phyloP scores from a whole-genome alignment of 2,329 filamentous ascomycete species.

The Elsinoe fawcettii region DNA sequence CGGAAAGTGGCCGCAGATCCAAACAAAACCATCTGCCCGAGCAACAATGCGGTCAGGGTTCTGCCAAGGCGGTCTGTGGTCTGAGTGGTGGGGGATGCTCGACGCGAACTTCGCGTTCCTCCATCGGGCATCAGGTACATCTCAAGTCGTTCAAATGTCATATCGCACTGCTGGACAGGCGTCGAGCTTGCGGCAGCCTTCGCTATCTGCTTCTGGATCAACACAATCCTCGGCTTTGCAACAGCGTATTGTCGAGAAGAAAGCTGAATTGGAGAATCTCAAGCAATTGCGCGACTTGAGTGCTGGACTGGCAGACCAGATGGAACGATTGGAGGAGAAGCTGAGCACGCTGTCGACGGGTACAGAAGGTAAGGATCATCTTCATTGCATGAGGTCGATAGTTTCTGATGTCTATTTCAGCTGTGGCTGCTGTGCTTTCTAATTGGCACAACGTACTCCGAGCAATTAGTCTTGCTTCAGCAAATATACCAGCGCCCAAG shows the following conservation, averaged over 20 bases:
- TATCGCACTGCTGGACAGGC: slow-evolving; percentile 42
- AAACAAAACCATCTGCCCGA: slow-evolving; percentile 13
- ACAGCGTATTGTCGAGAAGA: slow-evolving; percentile 77
- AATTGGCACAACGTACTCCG: slow-evolving; percentile 85
- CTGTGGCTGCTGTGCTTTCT: slow-evolving; percentile 72
- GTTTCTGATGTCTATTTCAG: slow-evolving; percentile 36
- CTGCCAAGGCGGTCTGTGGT: slow-evolving; percentile 2
- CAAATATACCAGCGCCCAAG: slow-evolving; percentile 60
- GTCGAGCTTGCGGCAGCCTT: slow-evolving; percentile 59
- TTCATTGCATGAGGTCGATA: slow-evolving; percentile 15
- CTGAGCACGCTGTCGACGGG: slow-evolving; percentile 69
- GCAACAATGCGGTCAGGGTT: slow-evolving; percentile 8
- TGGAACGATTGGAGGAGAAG: slow-evolving; percentile 74
- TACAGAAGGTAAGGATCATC: slow-evolving; percentile 57
- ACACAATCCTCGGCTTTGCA: slow-evolving; percentile 63
- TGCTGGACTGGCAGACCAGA: slow-evolving; percentile 68
- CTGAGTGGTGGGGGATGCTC: not conserved
- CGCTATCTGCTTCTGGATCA: slow-evolving; percentile 34
- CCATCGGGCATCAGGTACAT: slow-evolving; percentile 18
- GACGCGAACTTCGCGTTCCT: slow-evolving; percentile 9
- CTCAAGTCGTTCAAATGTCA: slow-evolving; percentile 27
- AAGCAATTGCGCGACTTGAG: slow-evolving; percentile 72
- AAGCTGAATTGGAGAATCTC: slow-evolving; percentile 70
- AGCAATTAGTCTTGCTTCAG: slow-evolving; percentile 80
- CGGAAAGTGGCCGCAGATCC: slow-evolving; percentile 13